Base-by-base conservation (phyloP, 1,284 basidiomycete species). In the Boletus sp. region DNA sequence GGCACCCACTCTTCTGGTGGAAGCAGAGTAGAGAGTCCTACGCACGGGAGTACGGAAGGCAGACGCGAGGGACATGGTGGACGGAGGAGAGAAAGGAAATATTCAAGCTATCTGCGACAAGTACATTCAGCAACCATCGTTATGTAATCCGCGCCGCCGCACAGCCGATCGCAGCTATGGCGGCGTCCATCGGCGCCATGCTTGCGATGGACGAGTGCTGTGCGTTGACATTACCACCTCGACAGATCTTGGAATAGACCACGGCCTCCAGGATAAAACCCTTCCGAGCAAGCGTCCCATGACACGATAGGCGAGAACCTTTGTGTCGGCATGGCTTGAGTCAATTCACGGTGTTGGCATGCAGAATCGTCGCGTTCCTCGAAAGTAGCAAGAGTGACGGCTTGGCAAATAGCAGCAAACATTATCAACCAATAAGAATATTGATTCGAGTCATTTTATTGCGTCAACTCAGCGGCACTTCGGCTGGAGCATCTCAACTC, bases 41-140 rank as follows among this genome's bases (percentile, higher is more conserved):
- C 77, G 73, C 30, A 69, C 56, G 27, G 80, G 72, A 2, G 69
- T 61, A 54, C 79, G 76, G 48, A 80, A 64, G 35, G 73, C 66
- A 55, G 62, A 42, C 14, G 72, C 56, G 59, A 75, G 65, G 23
- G 78, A 77, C 80, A 82, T 81, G 50, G 37, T 46, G 44, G 51
- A 25, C 12, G 49, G 29, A 23, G 37, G 45, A 37, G 22, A 38
- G 42, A 41, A 44, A 45, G 36, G 44, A 23, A 43, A 23, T 44
- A 33, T 19, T 42, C 30, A 44, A 57, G 44, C 13, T 56, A 58
- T 60, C 54, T 46, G 43, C 26, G 26, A 43, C 47, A 29, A 10
- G 8, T 22, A 29, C 23, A 16, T 6, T 16, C 10, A 32, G 22
- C 10, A 32, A 17, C 20, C 14, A 26, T 26, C 3, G 7, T 62